Evolutionary conservation across 2,329 filamentous ascomycete genomes (phyloP).

Genomic region (Neurospora sp.): DNA sequence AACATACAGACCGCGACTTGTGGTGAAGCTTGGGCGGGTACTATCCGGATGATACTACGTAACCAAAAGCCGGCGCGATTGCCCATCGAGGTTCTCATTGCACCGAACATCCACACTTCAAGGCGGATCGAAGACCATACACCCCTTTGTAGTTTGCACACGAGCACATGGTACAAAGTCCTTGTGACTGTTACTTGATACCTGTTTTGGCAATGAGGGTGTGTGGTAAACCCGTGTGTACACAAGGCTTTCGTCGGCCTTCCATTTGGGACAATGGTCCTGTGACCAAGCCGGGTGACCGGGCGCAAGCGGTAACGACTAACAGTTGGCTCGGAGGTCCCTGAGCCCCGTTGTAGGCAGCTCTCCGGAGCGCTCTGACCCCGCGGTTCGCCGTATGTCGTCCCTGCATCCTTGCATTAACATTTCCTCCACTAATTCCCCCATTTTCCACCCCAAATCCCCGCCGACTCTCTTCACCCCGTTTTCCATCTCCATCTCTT

Average conservation of each 20-base stretch:
- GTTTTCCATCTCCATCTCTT: neutral
- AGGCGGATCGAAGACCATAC: neutral
- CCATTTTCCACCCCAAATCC: neutral
- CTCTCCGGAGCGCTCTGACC: neutral
- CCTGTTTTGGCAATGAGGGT: neutral
- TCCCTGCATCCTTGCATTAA: neutral
- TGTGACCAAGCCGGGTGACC: neutral
- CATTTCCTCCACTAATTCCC: neutral
- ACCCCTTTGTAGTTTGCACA: neutral
- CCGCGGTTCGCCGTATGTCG: neutral
- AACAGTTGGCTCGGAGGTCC: neutral
- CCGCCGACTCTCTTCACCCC: neutral
- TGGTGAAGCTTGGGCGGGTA: neutral
- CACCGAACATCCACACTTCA: neutral
- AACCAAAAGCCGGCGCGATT: neutral
- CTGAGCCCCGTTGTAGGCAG: neutral
- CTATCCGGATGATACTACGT: neutral
- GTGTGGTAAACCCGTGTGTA: neutral
- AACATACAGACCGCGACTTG: neutral
- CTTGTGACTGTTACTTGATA: neutral
- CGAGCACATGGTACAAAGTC: neutral
- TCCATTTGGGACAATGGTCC: neutral
- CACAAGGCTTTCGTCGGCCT: neutral
- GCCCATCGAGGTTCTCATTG: neutral
- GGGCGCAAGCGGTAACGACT: neutral